These are phyloP conservation scores for Exophiala aquamarina DNA, from an alignment of 2,329 filamentous ascomycete species.

Conservation along the genomic window DNA sequence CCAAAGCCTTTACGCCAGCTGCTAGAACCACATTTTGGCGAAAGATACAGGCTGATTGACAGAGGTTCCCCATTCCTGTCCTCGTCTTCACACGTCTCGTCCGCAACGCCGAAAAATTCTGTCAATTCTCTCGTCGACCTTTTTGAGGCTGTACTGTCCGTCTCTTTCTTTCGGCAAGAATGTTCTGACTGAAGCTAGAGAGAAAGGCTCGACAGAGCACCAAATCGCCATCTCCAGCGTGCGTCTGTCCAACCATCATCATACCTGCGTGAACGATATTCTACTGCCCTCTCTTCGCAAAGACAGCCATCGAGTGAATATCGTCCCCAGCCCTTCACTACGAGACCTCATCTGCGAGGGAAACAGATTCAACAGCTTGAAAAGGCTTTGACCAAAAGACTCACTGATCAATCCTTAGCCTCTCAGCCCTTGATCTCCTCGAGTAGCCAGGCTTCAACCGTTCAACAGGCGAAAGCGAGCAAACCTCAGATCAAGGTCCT, in stretches of 20 bases:
- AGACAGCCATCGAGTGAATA: constrained; percentile 10
- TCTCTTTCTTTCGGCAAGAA: background rate
- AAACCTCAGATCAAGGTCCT: constrained; percentile 13
- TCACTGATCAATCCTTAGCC: too few species aligned
- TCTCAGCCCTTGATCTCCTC: background rate
- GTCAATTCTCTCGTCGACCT: constrained; percentile 17
- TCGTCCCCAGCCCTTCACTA: constrained; percentile 4
- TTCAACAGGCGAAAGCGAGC: background rate
- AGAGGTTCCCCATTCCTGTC: constrained; percentile 1
- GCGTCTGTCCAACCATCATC: constrained; percentile 15
- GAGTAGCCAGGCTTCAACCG: background rate
- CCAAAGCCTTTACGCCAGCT: background rate
- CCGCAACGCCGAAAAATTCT: constrained; percentile 8
- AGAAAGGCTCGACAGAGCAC: constrained; percentile 14
- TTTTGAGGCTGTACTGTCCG: constrained; percentile 19
- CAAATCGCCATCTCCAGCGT: constrained; percentile 7
- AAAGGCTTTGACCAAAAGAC: constrained; percentile 7
- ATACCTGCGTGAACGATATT: constrained; percentile 15
- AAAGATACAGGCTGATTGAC: too few species aligned
- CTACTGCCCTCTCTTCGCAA: constrained; percentile 12
- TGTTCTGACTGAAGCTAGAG: constrained; percentile 10
- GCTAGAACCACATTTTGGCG: too few species aligned
- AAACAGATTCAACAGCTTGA: constrained; percentile 10
- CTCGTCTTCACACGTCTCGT: background rate
- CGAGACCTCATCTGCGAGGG: constrained; percentile 1